phyloP scores from a whole-genome alignment of 140 eudicot genomes.

The Erigeron philadelphicus region DNA sequence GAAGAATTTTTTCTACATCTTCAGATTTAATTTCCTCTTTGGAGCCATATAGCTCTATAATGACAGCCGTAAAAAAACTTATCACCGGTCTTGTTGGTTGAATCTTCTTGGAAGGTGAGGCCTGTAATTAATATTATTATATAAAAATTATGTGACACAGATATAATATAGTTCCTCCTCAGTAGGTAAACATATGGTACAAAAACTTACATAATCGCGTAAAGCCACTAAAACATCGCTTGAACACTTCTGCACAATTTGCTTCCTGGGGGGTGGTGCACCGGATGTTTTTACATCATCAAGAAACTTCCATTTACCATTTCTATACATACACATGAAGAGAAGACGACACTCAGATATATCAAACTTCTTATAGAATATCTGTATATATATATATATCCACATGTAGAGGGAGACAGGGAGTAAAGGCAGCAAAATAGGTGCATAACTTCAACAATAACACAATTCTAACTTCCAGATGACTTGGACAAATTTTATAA shows the following conservation, averaged over 20 bases:
- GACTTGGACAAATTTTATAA: not conserved
- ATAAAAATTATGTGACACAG: slow-evolving; percentile 13
- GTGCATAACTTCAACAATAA: not conserved
- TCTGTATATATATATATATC: not conserved
- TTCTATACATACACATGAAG: slow-evolving; percentile 31
- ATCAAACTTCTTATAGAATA: not conserved
- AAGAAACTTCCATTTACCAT: slow-evolving; percentile 80
- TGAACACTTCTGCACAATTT: slow-evolving; percentile 77
- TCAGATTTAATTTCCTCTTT: slow-evolving; percentile 46
- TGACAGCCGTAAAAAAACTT: slow-evolving; percentile 80
- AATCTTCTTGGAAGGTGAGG: slow-evolving; percentile 53
- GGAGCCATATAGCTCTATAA: slow-evolving; percentile 69
- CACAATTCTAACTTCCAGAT: not conserved
- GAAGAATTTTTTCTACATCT: slow-evolving; percentile 71
- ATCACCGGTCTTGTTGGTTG: slow-evolving; percentile 63
- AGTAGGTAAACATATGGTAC: not conserved
- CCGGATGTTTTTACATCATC: slow-evolving; percentile 83
- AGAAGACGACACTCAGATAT: slow-evolving; percentile 10
- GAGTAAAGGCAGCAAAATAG: not conserved
- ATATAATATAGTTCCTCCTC: not conserved
- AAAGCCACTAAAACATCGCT: slow-evolving; percentile 74
- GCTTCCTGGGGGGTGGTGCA: slow-evolving; percentile 87
- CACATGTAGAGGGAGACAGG: not conserved
- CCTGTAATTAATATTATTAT: slow-evolving; percentile 32
- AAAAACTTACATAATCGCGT: slow-evolving; percentile 62